phyloP scores from a whole-genome alignment of 768 basidiomycete genomes.

The Kwoniella shandongensis region DNA sequence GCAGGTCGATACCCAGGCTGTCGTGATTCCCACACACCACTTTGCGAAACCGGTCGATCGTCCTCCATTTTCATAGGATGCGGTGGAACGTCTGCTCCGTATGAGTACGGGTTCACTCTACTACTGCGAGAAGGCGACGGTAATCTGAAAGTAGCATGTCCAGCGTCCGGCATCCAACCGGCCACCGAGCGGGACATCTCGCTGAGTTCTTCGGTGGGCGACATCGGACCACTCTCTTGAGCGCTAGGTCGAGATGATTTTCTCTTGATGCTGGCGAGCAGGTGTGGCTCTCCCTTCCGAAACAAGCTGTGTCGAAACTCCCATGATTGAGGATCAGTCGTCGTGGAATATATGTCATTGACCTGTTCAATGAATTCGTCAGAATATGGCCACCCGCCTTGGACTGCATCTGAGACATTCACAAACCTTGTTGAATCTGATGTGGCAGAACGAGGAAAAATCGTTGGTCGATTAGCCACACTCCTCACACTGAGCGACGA shows the following conservation, averaged over 20 bases:
- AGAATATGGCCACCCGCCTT: constrained; percentile 2
- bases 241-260: constrained; percentile 36
- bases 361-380: constrained; percentile 29
- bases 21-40: constrained; percentile 19
- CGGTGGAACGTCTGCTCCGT: not conserved
- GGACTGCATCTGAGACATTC: constrained; percentile 21
- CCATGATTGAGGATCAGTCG: constrained; percentile 48
- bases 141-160: constrained; percentile 4
- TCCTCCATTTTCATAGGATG: constrained; percentile 9
- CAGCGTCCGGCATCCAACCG: constrained; percentile 40
- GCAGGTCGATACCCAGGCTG: constrained; percentile 8
- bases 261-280: constrained; percentile 49
- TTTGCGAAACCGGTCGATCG: constrained; percentile 7
- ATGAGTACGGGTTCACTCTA: not conserved
- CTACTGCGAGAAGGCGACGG: constrained; percentile 7
- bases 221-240: constrained; percentile 19
- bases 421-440: constrained; percentile 45
- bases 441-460: not conserved
- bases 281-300: constrained; percentile 49
- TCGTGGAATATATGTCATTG: constrained; percentile 48
- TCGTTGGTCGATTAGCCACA: too few species aligned
- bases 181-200: constrained; percentile 22
- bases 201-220: constrained; percentile 29
- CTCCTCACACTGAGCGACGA: too few species aligned
- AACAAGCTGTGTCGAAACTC: constrained; percentile 53